Percentiles rank a stretch among this genome's conserved stretches.
Evolutionary conservation across 371 early-diverging fungal genomes (phyloP).

Genomic region (Dichotomocladium elegans): DNA sequence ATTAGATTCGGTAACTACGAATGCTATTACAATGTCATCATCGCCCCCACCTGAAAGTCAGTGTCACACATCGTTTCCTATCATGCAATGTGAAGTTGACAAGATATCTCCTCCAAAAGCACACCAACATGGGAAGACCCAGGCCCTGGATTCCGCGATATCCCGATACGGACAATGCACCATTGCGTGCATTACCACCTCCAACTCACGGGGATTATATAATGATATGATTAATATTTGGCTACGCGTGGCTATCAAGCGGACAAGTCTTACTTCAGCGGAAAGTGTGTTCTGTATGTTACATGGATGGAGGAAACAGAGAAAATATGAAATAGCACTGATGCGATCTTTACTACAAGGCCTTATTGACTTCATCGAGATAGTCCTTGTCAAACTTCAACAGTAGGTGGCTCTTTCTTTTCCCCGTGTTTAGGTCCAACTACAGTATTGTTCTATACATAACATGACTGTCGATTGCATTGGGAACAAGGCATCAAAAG

Average conservation of each 20-base stretch:
- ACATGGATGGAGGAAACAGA: no score
- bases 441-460: no score
- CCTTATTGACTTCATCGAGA: conserved; percentile 8
- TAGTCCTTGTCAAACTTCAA: conserved; percentile 1
- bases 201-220: conserved; percentile 17
- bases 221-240: conserved; percentile 55
- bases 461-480: background rate
- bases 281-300: conserved; percentile 52
- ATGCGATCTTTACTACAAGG: conserved; percentile 1
- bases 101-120: no score
- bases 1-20: conserved; percentile 49
- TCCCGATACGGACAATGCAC: conserved; percentile 53
- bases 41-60: no score
- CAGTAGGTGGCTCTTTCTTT: background rate
- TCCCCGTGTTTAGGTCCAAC: background rate
- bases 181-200: conserved; percentile 30
- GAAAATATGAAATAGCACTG: no score
- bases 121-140: no score
- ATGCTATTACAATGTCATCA: no score
- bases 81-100: no score
- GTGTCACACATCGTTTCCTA: no score
- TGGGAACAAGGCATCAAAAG: background rate
- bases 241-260: conserved; percentile 48
- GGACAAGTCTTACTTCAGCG: conserved; percentile 41
- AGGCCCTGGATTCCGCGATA: conserved; percentile 44